These are phyloP conservation scores for Annulohypoxylon nitens DNA, from an alignment of 495 filamentous ascomycete genomes.

Conservation along the genomic window DNA sequence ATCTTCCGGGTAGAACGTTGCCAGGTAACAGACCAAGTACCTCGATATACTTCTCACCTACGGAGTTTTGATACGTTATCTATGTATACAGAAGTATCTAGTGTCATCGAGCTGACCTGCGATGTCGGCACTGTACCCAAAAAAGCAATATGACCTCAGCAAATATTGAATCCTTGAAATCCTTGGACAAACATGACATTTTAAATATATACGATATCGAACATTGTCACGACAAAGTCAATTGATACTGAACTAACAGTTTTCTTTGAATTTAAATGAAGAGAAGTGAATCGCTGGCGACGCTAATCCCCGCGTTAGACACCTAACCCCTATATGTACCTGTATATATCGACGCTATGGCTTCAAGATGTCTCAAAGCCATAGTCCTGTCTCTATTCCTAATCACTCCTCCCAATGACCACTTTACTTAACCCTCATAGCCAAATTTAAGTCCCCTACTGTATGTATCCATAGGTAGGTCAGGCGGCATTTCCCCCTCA, in stretches of 20 bases:
- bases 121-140: slow-evolving; percentile 23
- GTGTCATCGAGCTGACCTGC: slow-evolving; percentile 13
- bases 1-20: slow-evolving; percentile 5
- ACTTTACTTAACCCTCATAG: not conserved
- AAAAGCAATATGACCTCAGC: slow-evolving; percentile 19
- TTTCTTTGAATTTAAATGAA: not conserved
- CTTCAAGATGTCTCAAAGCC: not conserved
- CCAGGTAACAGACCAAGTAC: not conserved
- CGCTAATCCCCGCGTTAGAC: not conserved
- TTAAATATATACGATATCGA: not conserved
- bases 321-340: not conserved
- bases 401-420: not conserved
- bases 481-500: not conserved
- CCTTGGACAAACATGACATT: not conserved
- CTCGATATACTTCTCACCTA: not conserved
- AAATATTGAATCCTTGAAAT: not conserved
- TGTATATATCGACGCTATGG: not conserved
- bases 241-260: not conserved
- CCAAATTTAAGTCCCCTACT: not conserved
- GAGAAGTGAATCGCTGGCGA: not conserved
- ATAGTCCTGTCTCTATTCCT: not conserved
- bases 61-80: not conserved
- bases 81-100: not conserved
- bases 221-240: not conserved
- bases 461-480: not conserved